Base-by-base conservation (phyloP, 2,329 filamentous ascomycete genomes). In the Diaporthe sp. region DNA sequence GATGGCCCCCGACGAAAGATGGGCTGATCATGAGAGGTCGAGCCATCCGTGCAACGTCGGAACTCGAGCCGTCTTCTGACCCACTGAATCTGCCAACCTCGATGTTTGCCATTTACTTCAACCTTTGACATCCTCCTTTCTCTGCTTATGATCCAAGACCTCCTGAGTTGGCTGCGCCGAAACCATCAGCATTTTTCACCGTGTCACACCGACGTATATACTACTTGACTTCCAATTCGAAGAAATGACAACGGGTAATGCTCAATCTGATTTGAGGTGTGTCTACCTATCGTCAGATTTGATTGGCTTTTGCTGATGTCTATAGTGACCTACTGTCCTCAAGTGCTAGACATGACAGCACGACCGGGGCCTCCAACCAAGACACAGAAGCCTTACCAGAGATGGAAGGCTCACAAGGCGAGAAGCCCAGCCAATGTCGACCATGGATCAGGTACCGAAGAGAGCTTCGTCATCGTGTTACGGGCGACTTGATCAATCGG, bases 401-500 rank as follows among this genome's bases (percentile, higher is more conserved):
- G 53, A 10, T 31, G 4, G 2, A 15, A 57, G 25, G 13, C 25
- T 22, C 7, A 15, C 0, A 31, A 17, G 13, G 2, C 0, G 15
- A 31, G 0, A 5, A 57, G 13, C 1, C 3, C 15, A 22, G 15
- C 13, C 15, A 31, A 31, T 5, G 19, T 10, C 25, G 2, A 1
- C 28, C 59, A 3, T 62, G 55, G 65, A 70, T 79, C 7, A 53
- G 77, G 19, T 79, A 79, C 46, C 77, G 78, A 1, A 73, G 70
- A 15, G 78, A 79, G 51, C 74, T 78, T 61, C 75, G 78, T 4
- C 62, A 78, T 9, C 72, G 75, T 0, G 5, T n/a, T 13, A 79
- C 74, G 3, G 59, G 75, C n/a, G 76, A 78, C 2, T 22, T 79
- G 1, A 19, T 79, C 28, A 13, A 51, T n/a, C 31, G 67, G 9